Evolutionary conservation across 2,329 filamentous ascomycete species (phyloP).

Genomic region (Aspergillus oerlinghausenensis): DNA sequence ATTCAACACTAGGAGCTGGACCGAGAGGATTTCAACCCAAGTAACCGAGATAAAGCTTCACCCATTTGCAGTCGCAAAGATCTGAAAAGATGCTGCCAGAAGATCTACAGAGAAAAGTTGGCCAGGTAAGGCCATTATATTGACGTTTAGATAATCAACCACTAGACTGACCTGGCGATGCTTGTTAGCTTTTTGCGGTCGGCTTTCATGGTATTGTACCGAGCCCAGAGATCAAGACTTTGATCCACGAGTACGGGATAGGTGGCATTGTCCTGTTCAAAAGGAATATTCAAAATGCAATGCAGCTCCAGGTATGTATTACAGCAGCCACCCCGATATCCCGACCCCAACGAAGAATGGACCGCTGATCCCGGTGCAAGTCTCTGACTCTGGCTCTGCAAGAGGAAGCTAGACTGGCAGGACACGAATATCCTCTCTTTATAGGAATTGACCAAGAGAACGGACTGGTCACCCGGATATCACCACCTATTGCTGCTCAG

Average conservation of each 20-base stretch:
- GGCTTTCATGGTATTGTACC: slow-evolving; percentile 39
- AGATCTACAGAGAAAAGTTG: slow-evolving; percentile 28
- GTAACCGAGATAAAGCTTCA: not conserved
- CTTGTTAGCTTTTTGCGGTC: slow-evolving; percentile 40
- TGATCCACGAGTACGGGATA: slow-evolving; percentile 40
- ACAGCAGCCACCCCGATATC: not conserved
- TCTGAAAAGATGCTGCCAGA: slow-evolving; percentile 15
- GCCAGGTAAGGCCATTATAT: slow-evolving; percentile 24
- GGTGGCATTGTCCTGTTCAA: slow-evolving; percentile 42
- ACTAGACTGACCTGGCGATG: not conserved
- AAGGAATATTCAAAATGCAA: slow-evolving; percentile 36
- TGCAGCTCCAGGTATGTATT: slow-evolving; percentile 32
- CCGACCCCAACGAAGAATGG: not conserved
- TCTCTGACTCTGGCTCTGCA: slow-evolving; percentile 34
- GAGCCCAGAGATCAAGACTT: slow-evolving; percentile 39
- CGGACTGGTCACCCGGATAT: slow-evolving; percentile 41
- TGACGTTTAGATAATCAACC: not conserved
- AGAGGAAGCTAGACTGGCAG: slow-evolving; percentile 34
- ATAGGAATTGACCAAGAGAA: slow-evolving; percentile 46
- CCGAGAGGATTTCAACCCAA: not conserved
- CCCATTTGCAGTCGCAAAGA: not conserved
- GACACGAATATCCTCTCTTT: slow-evolving; percentile 38
- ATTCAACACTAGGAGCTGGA: not conserved
- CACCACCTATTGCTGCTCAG: slow-evolving; percentile 36
- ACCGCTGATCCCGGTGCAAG: slow-evolving; percentile 14